Evolutionary conservation across 2,329 filamentous ascomycete genomes (phyloP).

Genomic region (Kalmusia sp.): DNA sequence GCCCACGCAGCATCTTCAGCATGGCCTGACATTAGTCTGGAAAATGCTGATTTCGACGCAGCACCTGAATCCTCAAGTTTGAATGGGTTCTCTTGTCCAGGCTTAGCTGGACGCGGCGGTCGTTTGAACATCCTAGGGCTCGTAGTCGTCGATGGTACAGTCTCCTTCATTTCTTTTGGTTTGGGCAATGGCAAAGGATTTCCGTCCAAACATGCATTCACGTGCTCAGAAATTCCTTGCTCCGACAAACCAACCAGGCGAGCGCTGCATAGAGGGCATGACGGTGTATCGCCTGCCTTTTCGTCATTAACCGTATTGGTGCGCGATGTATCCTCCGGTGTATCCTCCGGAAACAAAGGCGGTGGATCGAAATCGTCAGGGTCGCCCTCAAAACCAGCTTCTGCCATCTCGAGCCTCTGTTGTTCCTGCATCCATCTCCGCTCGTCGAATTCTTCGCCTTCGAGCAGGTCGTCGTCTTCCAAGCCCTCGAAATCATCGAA

Average conservation of each 20-base stretch:
- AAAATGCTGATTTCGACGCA: slow-evolving; percentile 74
- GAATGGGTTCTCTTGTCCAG: slow-evolving; percentile 83
- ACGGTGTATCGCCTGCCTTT: slow-evolving; percentile 33
- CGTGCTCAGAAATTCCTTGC: slow-evolving; percentile 79
- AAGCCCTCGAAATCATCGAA: slow-evolving; percentile 63
- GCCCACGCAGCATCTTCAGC: slow-evolving; percentile 92
- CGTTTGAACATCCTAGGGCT: slow-evolving; percentile 67
- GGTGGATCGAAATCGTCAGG: slow-evolving; percentile 61
- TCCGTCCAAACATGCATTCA: slow-evolving; percentile 92
- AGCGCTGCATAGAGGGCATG: slow-evolving; percentile 80
- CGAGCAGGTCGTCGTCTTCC: slow-evolving; percentile 66
- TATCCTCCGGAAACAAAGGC: slow-evolving; percentile 37
- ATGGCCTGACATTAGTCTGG: slow-evolving; percentile 90
- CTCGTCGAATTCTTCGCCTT: slow-evolving; percentile 60
- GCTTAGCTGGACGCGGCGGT: slow-evolving; percentile 71
- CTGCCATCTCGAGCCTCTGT: slow-evolving; percentile 58
- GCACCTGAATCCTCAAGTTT: slow-evolving; percentile 54
- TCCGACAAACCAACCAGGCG: slow-evolving; percentile 63
- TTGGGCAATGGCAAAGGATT: slow-evolving; percentile 67
- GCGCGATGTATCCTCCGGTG: slow-evolving; percentile 23
- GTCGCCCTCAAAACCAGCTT: slow-evolving; percentile 48
- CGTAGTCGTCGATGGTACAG: slow-evolving; percentile 14
- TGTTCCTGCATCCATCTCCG: slow-evolving; percentile 78
- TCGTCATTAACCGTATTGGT: slow-evolving; percentile 7
- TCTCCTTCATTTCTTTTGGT: slow-evolving; percentile 16